These are phyloP conservation scores for Citeromyces matritensis DNA, from an alignment of 805 yeast genomes.

Conservation along the genomic window DNA sequence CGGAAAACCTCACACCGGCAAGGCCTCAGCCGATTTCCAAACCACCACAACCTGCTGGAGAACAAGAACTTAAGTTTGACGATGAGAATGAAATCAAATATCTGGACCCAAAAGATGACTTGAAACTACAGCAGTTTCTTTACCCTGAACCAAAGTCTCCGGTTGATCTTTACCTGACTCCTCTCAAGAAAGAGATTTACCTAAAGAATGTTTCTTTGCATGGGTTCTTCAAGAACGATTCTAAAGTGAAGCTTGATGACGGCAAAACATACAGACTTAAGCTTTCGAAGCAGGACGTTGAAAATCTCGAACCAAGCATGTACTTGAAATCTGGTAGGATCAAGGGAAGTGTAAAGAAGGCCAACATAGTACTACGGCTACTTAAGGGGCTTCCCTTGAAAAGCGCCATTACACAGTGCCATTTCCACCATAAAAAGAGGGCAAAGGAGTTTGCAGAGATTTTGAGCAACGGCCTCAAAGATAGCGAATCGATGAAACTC, in stretches of 20 bases:
- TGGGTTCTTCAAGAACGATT: conserved; percentile 57
- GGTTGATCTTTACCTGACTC: conserved; percentile 42
- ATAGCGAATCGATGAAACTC: conserved; percentile 46
- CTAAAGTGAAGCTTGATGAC: conserved; percentile 24
- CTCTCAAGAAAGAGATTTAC: conserved; percentile 57
- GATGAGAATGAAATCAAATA: conserved; percentile 5
- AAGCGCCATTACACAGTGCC: conserved; percentile 83
- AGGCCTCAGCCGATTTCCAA: not conserved
- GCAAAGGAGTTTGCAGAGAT: conserved; percentile 67
- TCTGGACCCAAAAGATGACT: conserved; percentile 14
- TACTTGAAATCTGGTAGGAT: conserved; percentile 68
- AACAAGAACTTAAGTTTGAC: not conserved
- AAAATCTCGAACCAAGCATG: conserved; percentile 78
- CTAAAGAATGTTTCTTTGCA: conserved; percentile 40
- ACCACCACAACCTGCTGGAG: not conserved
- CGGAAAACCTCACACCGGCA: not conserved
- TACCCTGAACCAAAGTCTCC: conserved; percentile 39
- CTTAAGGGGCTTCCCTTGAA: conserved; percentile 56
- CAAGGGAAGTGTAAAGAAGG: conserved; percentile 81
- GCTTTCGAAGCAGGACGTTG: conserved; percentile 51
- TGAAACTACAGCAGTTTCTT: conserved; percentile 29
- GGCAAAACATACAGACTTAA: conserved; percentile 39
- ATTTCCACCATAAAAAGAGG: conserved; percentile 69
- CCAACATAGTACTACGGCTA: conserved; percentile 64
- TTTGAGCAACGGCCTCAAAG: conserved; percentile 56